A percentile compares a stretch with the other conserved stretches of the same genome.
These are phyloP conservation scores for Lycium ferocissimum DNA, from an alignment of 257 asterid genomes.

Conservation along the genomic window DNA sequence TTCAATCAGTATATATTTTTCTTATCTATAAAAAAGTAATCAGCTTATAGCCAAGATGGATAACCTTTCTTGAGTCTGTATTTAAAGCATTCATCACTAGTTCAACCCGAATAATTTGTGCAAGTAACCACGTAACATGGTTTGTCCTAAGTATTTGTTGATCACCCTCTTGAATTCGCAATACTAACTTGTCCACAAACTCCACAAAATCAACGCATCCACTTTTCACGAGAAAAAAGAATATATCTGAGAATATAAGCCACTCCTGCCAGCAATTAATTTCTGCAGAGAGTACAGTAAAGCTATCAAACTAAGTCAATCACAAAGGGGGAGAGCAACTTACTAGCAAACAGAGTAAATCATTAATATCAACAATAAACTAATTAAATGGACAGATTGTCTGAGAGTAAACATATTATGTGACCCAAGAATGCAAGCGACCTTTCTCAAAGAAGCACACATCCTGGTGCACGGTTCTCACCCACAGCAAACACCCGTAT, in stretches of 20 bases:
- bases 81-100: slow-evolving; percentile 90
- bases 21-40: not conserved
- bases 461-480: slow-evolving; percentile 13
- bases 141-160: slow-evolving; percentile 90
- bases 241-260: slow-evolving; percentile 93
- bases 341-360: slow-evolving; percentile 8
- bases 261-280: slow-evolving; percentile 98
- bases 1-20: not conserved
- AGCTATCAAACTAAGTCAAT: slow-evolving; percentile 3
- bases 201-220: slow-evolving; percentile 98
- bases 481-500: not conserved
- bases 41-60: slow-evolving; percentile 33
- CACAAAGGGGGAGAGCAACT: not conserved
- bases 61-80: slow-evolving; percentile 86
- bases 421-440: not conserved
- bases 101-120: slow-evolving; percentile 96
- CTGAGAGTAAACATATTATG: not conserved
- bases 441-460: not conserved
- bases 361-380: slow-evolving; percentile 14
- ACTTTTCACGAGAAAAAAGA: slow-evolving; percentile 90
- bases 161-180: slow-evolving; percentile 87
- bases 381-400: not conserved
- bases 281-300: slow-evolving; percentile 55
- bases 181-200: slow-evolving; percentile 90
- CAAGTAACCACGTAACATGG: slow-evolving; percentile 96